Base-by-base conservation (phyloP, 257 asterid species). In the Lycium barbarum region DNA sequence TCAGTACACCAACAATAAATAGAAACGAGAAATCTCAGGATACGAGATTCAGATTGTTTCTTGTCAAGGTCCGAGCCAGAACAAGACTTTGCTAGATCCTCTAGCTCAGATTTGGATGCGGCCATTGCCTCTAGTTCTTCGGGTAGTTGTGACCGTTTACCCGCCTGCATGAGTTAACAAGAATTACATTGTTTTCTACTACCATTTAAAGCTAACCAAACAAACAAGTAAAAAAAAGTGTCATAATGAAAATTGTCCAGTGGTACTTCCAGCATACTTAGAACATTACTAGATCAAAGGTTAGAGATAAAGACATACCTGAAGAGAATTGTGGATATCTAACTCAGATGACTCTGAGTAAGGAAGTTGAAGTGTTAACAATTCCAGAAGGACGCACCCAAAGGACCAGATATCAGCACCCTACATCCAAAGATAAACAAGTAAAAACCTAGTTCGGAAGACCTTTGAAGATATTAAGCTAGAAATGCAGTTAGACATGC, bases 391-490 rank as follows among this genome's bases (percentile, higher is more conserved):
- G 87, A 95, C 83, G 78, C 98, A 95, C 26, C 98, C 98, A 71
- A 93, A 94, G 33, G 98, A 95, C 98, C 98, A 95, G 79, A 94
- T 92, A 89, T 95, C 98, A 90, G 91, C 98, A 88, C 91, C 97
- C 98, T 95, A 72, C 67, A 61, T 36, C 7, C 67, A 80, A 83
- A 49, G 54, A 83, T 84, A 17, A 14, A 9, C 47, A 13, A 84
- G 59, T n/a, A 35, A 79, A 88, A 78, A 18, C 84, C 26, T 7
- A 84, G 68, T 20, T 88, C 53, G n/a, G 70, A 78, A 58, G 15
- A 26, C 57, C 35, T 22, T 62, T 13, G 26, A 59, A 47, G 13
- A 61, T 66, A 59, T 43, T 57, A 59, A 36, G 43, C 62, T 59
- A 59, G 71, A 81, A 10, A 9, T 20, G 79, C 79, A 82, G 57